Conservation (phyloP, 2,329 filamentous ascomycete genomes). For the Emmonsiellopsis sp. region DNA sequence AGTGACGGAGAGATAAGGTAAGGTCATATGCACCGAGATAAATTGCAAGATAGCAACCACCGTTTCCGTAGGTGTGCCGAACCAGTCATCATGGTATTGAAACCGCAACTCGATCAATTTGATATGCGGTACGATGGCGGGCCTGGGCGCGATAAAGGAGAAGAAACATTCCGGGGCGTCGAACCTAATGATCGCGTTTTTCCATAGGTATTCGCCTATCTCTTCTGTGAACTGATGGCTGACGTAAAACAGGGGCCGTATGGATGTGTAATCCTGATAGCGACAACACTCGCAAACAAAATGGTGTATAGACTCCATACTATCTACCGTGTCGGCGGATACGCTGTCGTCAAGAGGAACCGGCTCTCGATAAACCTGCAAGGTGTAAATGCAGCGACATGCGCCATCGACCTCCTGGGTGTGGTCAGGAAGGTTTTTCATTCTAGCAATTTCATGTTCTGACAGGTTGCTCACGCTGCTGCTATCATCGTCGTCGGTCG, state of each 20-base stretch:
- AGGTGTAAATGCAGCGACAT: neutral
- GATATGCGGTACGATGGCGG: neutral
- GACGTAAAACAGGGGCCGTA: neutral
- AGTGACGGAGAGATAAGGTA: neutral
- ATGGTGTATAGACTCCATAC: neutral
- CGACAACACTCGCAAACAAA: too few species aligned
- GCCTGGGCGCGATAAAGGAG: neutral
- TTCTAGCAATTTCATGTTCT: neutral
- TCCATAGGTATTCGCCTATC: neutral
- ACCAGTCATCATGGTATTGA: neutral
- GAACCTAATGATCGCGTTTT: neutral
- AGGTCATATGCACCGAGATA: neutral
- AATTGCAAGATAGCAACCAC: neutral
- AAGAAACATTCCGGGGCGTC: neutral
- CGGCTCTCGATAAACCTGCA: neutral
- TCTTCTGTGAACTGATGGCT: neutral
- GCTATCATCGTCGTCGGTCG: neutral
- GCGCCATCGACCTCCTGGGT: too few species aligned
- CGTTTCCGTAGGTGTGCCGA: neutral
- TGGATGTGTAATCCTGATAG: neutral
- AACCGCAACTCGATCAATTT: neutral
- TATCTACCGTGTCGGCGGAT: neutral
- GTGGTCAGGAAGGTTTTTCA: neutral
- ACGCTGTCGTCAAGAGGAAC: too few species aligned
- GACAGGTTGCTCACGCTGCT: too few species aligned